phyloP scores from a whole-genome alignment of 2,329 filamentous ascomycete species.

The Claviceps pusilla region DNA sequence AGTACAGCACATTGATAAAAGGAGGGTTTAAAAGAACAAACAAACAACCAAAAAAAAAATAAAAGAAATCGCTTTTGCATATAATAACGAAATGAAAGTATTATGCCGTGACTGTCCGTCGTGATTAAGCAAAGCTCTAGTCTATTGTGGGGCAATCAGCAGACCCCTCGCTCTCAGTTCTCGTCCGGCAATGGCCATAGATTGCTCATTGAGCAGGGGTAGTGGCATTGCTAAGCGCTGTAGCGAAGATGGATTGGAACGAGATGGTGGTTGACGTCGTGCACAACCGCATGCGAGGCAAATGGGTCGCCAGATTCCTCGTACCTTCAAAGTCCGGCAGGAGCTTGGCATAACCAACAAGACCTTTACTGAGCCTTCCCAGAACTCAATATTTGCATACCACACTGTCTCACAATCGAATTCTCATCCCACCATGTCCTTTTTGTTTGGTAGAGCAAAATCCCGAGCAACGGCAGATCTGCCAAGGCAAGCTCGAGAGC shows the following conservation, averaged over 20 bases:
- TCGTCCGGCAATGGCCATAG: background rate
- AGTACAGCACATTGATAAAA: background rate
- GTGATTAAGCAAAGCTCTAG: background rate
- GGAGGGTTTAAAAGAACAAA: too few relatives aligned
- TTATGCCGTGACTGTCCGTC: background rate
- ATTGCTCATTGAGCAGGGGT: background rate
- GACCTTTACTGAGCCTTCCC: background rate
- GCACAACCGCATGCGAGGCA: background rate
- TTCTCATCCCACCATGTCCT: slow-evolving; percentile 28
- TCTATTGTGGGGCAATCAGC: background rate
- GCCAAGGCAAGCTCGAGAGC: slow-evolving; percentile 40
- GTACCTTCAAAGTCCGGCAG: background rate
- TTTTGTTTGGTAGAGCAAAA: slow-evolving; percentile 39
- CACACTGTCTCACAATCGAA: background rate
- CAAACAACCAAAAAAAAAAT: background rate
- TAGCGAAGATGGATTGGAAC: background rate
- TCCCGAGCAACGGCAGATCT: slow-evolving; percentile 38
- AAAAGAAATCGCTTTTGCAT: too few relatives aligned
- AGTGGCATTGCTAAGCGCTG: background rate
- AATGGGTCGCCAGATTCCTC: background rate
- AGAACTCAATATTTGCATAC: background rate
- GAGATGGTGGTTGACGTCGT: slow-evolving; percentile 1
- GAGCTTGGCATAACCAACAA: background rate
- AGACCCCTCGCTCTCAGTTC: background rate
- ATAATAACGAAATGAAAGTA: too few relatives aligned